phyloP scores from a whole-genome alignment of 2,329 filamentous ascomycete genomes.

The Aspergillus ustus region DNA sequence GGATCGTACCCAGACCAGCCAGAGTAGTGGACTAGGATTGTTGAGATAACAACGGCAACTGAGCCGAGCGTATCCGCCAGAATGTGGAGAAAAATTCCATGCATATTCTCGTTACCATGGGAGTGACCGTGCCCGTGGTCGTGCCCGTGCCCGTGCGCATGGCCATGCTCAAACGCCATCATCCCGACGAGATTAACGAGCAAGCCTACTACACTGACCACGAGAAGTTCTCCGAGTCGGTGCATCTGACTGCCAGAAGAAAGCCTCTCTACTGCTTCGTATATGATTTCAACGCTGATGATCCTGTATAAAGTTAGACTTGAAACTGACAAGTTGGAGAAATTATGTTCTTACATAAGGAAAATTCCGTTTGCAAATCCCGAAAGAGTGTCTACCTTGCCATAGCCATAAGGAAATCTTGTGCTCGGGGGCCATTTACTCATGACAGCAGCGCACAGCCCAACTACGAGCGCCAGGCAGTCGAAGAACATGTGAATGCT shows the following conservation, averaged over 20 bases:
- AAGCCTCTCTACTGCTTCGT: slow-evolving; percentile 88
- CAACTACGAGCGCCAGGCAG: slow-evolving; percentile 88
- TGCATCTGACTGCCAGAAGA: slow-evolving; percentile 83
- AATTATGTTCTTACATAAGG: slow-evolving; percentile 67
- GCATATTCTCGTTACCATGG: slow-evolving; percentile 95
- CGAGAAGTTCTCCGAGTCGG: slow-evolving; percentile 80
- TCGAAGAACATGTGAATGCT: slow-evolving; percentile 99
- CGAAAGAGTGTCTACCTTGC: slow-evolving; percentile 94
- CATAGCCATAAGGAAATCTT: slow-evolving; percentile 91
- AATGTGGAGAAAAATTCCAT: slow-evolving; percentile 95
- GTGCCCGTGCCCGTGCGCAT: slow-evolving; percentile 56
- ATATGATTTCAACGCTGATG: slow-evolving; percentile 93
- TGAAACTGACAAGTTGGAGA: not conserved
- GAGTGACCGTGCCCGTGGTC: slow-evolving; percentile 52
- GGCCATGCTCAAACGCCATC: slow-evolving; percentile 75
- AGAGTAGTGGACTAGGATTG: slow-evolving; percentile 81
- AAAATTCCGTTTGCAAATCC: slow-evolving; percentile 97
- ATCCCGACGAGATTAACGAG: slow-evolving; percentile 92
- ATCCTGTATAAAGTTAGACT: slow-evolving; percentile 59
- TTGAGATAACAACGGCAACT: slow-evolving; percentile 91
- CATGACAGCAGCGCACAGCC: slow-evolving; percentile 88
- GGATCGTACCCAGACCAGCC: slow-evolving; percentile 96
- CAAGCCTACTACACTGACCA: slow-evolving; percentile 85
- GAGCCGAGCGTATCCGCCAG: slow-evolving; percentile 94
- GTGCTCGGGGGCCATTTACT: slow-evolving; percentile 94